These are phyloP conservation scores for Tylopilus orsonianus DNA, from an alignment of 1,284 basidiomycete genomes.

Conservation along the genomic window DNA sequence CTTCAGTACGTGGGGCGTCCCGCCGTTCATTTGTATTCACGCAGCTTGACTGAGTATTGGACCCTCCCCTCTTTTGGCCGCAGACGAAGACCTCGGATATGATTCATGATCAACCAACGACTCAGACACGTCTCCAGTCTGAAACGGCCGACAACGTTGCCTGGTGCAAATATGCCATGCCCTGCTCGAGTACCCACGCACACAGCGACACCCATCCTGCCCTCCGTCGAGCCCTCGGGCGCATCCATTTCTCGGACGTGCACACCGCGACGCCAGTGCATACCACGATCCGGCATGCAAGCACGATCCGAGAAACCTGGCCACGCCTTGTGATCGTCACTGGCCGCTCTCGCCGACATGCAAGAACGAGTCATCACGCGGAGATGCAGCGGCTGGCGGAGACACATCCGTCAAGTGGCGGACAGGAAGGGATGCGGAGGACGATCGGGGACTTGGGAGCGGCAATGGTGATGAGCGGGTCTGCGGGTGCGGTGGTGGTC, in stretches of 20 bases:
- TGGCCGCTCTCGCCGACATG: constrained; percentile 74
- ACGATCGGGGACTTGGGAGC: constrained; percentile 77
- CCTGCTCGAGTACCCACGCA: constrained; percentile 17
- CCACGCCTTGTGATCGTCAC: constrained; percentile 57
- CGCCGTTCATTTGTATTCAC: too few species aligned
- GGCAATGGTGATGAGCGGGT: constrained; percentile 50
- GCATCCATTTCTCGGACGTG: constrained; percentile 55
- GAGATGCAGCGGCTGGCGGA: constrained; percentile 62
- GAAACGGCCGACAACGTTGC: constrained; percentile 71
- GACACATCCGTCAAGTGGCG: constrained; percentile 41
- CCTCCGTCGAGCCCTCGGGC: constrained; percentile 46
- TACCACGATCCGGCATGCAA: constrained; percentile 45
- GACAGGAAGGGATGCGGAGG: constrained; percentile 51
- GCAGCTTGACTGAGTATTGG: not conserved
- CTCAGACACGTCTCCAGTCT: constrained; percentile 59
- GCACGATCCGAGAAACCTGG: constrained; percentile 26
- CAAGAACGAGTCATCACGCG: constrained; percentile 48
- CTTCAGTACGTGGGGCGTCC: constrained; percentile 18
- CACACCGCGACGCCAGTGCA: constrained; percentile 56
- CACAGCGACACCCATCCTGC: constrained; percentile 25
- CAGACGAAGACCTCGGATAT: constrained; percentile 60
- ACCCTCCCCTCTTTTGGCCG: too few species aligned
- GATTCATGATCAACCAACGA: constrained; percentile 58
- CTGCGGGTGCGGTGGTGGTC: constrained; percentile 23
- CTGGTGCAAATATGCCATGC: constrained; percentile 56